These are phyloP conservation scores for Cladosporium velox DNA, from an alignment of 2,329 filamentous ascomycete species.

Conservation along the genomic window DNA sequence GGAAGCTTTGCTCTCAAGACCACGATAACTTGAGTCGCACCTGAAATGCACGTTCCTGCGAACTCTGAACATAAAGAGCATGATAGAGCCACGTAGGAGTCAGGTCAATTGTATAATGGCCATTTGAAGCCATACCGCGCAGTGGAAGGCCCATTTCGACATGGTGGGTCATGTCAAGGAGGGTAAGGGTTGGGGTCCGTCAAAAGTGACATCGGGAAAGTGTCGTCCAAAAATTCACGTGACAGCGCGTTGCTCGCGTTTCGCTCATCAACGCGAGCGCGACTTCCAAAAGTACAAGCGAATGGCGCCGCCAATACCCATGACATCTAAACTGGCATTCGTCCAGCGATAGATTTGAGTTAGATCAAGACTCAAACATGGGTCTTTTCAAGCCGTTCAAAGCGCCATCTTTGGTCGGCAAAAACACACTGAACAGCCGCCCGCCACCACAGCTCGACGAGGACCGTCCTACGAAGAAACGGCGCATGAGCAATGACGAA, in stretches of 20 bases:
- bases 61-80: background rate
- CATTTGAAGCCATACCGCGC: background rate
- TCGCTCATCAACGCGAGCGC: background rate
- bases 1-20: background rate
- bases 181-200: background rate
- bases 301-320: background rate
- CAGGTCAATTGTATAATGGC: background rate
- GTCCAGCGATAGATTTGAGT: background rate
- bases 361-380: background rate
- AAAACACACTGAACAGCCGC: constrained; percentile 7
- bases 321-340: background rate
- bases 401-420: constrained; percentile 19
- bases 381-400: constrained; percentile 24
- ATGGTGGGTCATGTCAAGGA: fast-evolving
- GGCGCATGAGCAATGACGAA: constrained; percentile 38
- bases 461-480: constrained; percentile 45
- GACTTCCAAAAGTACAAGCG: background rate
- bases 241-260: background rate
- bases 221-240: background rate
- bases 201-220: no score
- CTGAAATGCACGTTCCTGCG: background rate
- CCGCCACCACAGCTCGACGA: constrained; percentile 23
- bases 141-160: background rate
- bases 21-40: background rate
- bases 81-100: background rate